phyloP scores from a whole-genome alignment of 2,329 filamentous ascomycete species.

The Cordyceps militaris region DNA sequence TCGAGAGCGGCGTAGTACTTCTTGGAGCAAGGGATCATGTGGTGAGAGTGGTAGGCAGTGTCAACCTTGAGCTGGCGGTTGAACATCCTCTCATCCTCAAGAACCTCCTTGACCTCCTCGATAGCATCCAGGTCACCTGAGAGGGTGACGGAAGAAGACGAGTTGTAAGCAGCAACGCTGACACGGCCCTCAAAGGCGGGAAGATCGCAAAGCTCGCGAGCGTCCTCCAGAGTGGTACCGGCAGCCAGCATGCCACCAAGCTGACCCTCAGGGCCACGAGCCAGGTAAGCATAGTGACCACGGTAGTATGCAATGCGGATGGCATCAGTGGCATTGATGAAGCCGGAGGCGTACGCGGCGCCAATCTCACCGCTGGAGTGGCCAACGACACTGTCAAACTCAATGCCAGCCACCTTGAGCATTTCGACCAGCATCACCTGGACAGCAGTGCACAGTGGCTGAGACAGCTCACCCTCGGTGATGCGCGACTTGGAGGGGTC shows the following conservation, averaged over 20 bases:
- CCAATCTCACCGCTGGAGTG: constrained; percentile 46
- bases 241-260: constrained; percentile 18
- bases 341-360: constrained; percentile 42
- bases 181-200: constrained; percentile 18
- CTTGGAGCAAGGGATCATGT: constrained; percentile 13
- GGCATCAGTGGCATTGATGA: constrained; percentile 24
- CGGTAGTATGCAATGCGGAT: constrained; percentile 21
- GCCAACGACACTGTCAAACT: constrained; percentile 33
- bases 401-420: constrained; percentile 24
- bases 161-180: constrained; percentile 21
- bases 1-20: constrained; percentile 12
- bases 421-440: constrained; percentile 24
- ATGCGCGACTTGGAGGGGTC: constrained; percentile 15
- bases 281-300: constrained; percentile 10
- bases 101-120: constrained; percentile 13
- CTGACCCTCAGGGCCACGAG: constrained; percentile 11
- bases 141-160: constrained; percentile 18
- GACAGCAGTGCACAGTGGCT: constrained; percentile 26
- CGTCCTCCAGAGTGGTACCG: constrained; percentile 17
- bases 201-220: constrained; percentile 14
- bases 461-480: constrained; percentile 22
- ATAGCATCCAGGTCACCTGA: constrained; percentile 18
- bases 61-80: constrained; percentile 17
- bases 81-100: constrained; percentile 16
- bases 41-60: constrained; percentile 16